Evolutionary conservation across 2,329 filamentous ascomycete species (phyloP).

Genomic region (Alternaria sp.): DNA sequence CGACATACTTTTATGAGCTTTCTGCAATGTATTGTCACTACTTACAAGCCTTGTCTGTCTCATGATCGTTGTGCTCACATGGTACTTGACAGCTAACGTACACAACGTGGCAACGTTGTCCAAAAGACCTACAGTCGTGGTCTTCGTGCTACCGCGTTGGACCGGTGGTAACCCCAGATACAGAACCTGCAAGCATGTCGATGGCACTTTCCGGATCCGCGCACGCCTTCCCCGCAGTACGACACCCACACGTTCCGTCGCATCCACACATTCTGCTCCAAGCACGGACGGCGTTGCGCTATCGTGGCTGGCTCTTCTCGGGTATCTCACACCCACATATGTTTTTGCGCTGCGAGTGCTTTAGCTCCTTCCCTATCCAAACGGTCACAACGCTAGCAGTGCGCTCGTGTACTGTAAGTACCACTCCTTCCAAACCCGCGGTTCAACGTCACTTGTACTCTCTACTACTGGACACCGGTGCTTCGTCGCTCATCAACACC

Average conservation of each 20-base stretch:
- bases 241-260: constrained; percentile 1
- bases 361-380: background rate
- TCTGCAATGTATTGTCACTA: constrained; percentile 1
- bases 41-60: background rate
- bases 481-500: constrained; percentile 24
- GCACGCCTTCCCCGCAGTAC: constrained; percentile 13
- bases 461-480: background rate
- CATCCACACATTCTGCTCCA: background rate
- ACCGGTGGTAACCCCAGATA: background rate
- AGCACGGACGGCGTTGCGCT: background rate
- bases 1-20: background rate
- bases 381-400: background rate
- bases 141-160: background rate
- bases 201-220: constrained; percentile 10
- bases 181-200: constrained; percentile 2
- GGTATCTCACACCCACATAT: background rate
- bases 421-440: background rate
- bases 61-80: background rate
- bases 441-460: constrained; percentile 2
- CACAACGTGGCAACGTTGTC: constrained; percentile 2
- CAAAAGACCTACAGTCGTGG: background rate
- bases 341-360: background rate
- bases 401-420: background rate
- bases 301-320: background rate
- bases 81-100: background rate